phyloP scores from a whole-genome alignment of 2,329 filamentous ascomycete genomes.

The Aspergillus sp. region DNA sequence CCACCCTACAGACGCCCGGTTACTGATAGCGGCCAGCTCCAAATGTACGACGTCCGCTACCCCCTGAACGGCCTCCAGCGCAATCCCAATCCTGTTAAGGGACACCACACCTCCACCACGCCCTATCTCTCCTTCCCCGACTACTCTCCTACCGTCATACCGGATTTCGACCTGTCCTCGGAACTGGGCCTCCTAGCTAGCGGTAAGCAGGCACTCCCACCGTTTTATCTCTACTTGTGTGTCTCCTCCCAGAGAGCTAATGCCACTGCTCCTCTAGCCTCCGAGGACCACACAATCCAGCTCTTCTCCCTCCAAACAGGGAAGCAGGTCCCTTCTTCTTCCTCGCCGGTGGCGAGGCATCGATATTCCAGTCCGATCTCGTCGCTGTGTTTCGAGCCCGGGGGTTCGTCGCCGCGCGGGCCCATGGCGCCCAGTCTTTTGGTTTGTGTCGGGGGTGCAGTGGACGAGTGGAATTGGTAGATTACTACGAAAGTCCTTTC shows the following conservation, averaged over 20 bases:
- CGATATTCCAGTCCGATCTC: conserved; percentile 18
- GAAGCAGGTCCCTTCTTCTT: conserved; percentile 12
- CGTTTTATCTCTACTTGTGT: background rate
- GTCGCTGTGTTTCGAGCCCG: conserved; percentile 26
- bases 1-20: background rate
- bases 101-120: conserved; percentile 19
- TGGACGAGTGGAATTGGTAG: conserved; percentile 34
- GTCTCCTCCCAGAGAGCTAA: background rate
- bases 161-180: conserved; percentile 28
- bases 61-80: conserved; percentile 17
- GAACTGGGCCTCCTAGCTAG: conserved; percentile 31
- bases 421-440: conserved; percentile 26
- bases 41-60: conserved; percentile 35
- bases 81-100: conserved; percentile 19
- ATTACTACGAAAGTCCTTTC: background rate
- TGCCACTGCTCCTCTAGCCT: conserved; percentile 13
- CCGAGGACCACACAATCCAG: conserved; percentile 24
- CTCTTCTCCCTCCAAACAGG: conserved; percentile 32
- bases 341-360: conserved; percentile 17
- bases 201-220: conserved; percentile 19
- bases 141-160: conserved; percentile 17
- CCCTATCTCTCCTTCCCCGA: conserved; percentile 30
- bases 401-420: conserved; percentile 13
- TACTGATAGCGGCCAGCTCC: too few relatives aligned
- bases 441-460: conserved; percentile 20